Conservation (phyloP, 495 filamentous ascomycete genomes). For the Staphylotrichum longicolle region DNA sequence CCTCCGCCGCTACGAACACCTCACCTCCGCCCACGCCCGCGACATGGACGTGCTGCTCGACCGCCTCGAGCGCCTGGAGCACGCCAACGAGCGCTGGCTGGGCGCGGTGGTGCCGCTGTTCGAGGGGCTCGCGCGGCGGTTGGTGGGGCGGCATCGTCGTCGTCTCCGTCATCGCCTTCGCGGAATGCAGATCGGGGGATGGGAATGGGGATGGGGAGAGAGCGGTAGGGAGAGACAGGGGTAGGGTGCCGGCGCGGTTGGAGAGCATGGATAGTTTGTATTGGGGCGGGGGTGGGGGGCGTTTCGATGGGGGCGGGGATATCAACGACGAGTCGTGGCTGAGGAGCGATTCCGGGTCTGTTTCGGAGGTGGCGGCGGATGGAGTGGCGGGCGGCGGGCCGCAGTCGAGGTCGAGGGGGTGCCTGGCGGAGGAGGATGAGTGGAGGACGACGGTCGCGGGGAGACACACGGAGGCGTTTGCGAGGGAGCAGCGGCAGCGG, state of each 20-base stretch:
- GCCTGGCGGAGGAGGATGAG: background rate
- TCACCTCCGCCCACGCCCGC: slow-evolving; percentile 31
- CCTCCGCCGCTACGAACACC: slow-evolving; percentile 32
- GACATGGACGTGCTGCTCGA: slow-evolving; percentile 34
- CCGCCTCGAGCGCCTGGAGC: slow-evolving; percentile 35
- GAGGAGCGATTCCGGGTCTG: background rate
- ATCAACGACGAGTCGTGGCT: background rate
- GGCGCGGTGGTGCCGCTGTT: slow-evolving; percentile 34
- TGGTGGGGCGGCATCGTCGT: background rate
- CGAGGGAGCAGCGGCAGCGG: background rate
- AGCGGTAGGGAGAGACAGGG: too few species aligned
- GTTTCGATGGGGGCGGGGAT: background rate
- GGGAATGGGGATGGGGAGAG: background rate
- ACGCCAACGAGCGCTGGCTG: slow-evolving; percentile 35
- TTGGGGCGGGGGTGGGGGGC: background rate
- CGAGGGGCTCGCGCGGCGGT: slow-evolving; percentile 30
- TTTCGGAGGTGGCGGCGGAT: background rate
- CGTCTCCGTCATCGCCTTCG: background rate
- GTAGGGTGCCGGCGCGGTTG: background rate
- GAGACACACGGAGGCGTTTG: background rate
- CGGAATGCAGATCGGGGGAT: background rate
- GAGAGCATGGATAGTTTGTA: background rate
- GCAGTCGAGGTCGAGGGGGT: background rate
- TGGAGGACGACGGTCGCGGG: background rate
- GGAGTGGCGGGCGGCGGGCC: background rate